Evolutionary conservation across 1,284 basidiomycete genomes (phyloP), one percentile per base, ranked within the genome.

Genomic region (Ganoderma meredithae): DNA sequence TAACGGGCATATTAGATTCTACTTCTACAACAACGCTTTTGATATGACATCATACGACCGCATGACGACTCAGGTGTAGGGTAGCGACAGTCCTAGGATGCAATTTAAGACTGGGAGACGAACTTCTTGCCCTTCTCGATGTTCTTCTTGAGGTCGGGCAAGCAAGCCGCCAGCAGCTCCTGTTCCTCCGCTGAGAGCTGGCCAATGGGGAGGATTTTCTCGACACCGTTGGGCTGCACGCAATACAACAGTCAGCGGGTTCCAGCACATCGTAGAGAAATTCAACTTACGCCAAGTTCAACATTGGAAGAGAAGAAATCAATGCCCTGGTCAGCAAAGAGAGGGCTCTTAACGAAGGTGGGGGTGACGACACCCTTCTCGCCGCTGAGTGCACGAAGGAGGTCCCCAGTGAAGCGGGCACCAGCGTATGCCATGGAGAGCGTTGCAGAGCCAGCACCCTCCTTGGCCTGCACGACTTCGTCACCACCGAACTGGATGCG

Each of bases 401-500:
- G 85, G 64, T 89, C 83, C 78, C 93, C 86, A 70, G 96, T 86
- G 83, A 97, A 98, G 83, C 93, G 94, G 81, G 95, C 94, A 78
- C 95, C 95, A 71, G 95, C 90, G 83, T 92, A 95, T 64, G 94
- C 95, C 95, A 96, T 96, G 40, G 93, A 95, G 72, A 96, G 89
- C 27, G 95, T 96, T 44, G 95, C 95, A 43, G 89, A 91, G 58
- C 95, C 94, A 53, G 92, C 87, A 74, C 95, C 95, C 77, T 93
- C 95, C 85, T 97, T 96, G 72, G 95, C 95, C 84, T 95, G 90
- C 80, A 96, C 95, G 75, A 96, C 95, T 84, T 96, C 94, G 79
- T 96, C 95, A 79, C 95, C 95, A 75, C 97, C 97, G 78, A 95
- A 99, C 83, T 99, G 97, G 79, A 99, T 97, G 74, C 96, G 92